These are phyloP conservation scores for Ophiostoma triangulosporum DNA, from an alignment of 2,329 filamentous ascomycete species.

Conservation along the genomic window DNA sequence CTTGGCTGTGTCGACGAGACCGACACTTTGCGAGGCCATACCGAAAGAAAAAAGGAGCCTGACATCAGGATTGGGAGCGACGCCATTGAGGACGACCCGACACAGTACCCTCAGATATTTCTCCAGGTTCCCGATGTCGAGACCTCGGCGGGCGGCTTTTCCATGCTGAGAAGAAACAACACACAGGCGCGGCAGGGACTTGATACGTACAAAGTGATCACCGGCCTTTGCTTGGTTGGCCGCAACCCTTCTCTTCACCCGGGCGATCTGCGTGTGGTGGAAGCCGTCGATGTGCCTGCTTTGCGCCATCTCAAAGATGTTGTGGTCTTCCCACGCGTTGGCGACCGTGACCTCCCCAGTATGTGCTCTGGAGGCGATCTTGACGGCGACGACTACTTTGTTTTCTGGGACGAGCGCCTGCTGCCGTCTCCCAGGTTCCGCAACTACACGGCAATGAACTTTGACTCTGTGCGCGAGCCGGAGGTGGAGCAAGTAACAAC, in stretches of 20 bases:
- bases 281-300: constrained; percentile 61
- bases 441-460: constrained; percentile 69
- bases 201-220: constrained; percentile 46
- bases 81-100: constrained; percentile 20
- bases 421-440: constrained; percentile 42
- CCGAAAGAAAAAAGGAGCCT: constrained; percentile 18
- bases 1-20: constrained; percentile 86
- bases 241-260: constrained; percentile 90
- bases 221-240: constrained; percentile 69
- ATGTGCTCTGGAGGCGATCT: constrained; percentile 96
- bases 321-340: constrained; percentile 58
- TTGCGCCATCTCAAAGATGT: constrained; percentile 70
- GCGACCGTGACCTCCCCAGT: constrained; percentile 55
- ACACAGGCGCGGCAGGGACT: neutral
- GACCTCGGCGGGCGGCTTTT: constrained; percentile 27
- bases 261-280: constrained; percentile 79
- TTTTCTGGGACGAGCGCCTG: constrained; percentile 75
- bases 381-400: constrained; percentile 89
- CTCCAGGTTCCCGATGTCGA: constrained; percentile 54
- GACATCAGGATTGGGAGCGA: neutral
- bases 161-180: neutral
- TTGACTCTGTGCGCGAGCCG: constrained; percentile 43
- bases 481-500: constrained; percentile 52
- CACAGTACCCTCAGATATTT: constrained; percentile 66
- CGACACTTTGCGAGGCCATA: constrained; percentile 58